phyloP scores from a whole-genome alignment of 2,329 filamentous ascomycete genomes.

The Colletotrichum zoysiae region DNA sequence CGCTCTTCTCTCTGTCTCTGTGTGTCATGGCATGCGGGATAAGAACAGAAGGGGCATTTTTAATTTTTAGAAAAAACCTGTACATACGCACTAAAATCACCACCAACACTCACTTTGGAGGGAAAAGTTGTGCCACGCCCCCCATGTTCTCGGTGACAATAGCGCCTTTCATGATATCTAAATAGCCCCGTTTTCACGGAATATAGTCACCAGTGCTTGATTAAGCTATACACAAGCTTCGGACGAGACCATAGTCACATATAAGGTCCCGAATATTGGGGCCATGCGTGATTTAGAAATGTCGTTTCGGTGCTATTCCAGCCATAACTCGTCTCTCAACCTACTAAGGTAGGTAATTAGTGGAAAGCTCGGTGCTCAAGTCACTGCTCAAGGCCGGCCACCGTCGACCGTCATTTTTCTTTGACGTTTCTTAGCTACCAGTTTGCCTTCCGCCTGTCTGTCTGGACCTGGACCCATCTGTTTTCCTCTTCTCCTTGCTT shows the following conservation, averaged over 20 bases:
- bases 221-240: not conserved
- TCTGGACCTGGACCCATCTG: not conserved
- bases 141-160: not conserved
- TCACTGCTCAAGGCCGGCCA: not conserved
- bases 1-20: not conserved
- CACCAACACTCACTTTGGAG: not conserved
- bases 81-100: not conserved
- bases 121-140: not conserved
- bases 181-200: too few species aligned
- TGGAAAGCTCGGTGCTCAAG: too few species aligned
- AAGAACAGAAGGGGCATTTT: not conserved
- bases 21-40: not conserved
- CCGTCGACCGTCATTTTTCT: constrained; percentile 26
- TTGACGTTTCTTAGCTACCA: constrained; percentile 39
- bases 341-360: too few species aligned
- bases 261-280: not conserved
- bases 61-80: not conserved
- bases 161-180: not conserved
- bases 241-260: not conserved
- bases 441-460: constrained; percentile 43
- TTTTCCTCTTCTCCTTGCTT: constrained; percentile 41
- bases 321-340: not conserved
- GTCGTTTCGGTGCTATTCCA: not conserved
- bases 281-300: not conserved
- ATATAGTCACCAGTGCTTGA: not conserved